Evolutionary conservation across 2,329 filamentous ascomycete species (phyloP).

Genomic region (Pseudogymnoascus sp.): DNA sequence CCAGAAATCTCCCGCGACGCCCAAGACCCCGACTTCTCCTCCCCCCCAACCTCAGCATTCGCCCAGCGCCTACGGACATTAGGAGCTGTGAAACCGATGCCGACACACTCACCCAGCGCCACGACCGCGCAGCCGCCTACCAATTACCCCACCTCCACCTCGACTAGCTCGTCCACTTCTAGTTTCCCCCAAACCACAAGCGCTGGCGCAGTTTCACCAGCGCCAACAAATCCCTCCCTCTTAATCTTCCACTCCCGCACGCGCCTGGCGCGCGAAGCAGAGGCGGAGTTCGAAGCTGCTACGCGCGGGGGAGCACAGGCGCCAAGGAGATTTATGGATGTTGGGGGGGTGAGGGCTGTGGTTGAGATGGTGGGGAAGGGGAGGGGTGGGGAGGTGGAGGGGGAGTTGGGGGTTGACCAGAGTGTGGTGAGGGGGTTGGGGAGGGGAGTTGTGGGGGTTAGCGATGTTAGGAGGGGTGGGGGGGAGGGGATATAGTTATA

Average conservation of each 20-base stretch:
- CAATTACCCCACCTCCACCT: neutral
- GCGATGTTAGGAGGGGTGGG: neutral
- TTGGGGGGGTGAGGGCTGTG: neutral
- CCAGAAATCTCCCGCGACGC: slow-evolving; percentile 6
- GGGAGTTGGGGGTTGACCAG: neutral
- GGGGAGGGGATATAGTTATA: neutral
- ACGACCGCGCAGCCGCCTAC: neutral
- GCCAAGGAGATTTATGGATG: neutral
- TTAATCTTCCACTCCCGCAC: neutral
- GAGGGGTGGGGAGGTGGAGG: neutral
- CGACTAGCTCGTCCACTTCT: neutral
- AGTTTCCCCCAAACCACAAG: neutral
- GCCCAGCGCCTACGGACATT: neutral
- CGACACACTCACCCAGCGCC: neutral
- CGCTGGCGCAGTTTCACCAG: no score
- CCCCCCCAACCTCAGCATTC: neutral
- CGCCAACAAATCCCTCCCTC: neutral
- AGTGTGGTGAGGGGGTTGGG: neutral
- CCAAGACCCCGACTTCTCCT: slow-evolving; percentile 3
- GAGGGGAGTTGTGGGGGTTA: neutral
- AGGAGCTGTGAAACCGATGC: neutral
- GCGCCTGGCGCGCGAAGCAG: neutral
- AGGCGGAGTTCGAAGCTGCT: slow-evolving; percentile 5
- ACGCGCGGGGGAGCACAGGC: neutral
- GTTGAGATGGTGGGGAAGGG: neutral